Evolutionary conservation across 306 rosid genomes (phyloP), one percentile per base, ranked within the genome.

Genomic region (Biancaea sappan): DNA sequence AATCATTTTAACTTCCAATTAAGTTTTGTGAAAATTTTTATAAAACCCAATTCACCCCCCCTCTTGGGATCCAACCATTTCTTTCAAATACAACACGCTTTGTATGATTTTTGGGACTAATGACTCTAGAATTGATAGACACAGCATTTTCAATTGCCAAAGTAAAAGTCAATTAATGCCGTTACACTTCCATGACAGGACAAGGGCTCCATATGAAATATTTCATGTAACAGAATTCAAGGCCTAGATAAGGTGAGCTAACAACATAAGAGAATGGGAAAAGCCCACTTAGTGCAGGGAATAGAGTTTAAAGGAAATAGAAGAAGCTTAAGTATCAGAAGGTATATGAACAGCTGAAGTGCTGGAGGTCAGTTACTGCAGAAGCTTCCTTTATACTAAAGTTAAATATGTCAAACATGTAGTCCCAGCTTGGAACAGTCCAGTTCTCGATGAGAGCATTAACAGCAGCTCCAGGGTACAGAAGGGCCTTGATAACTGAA

Each of bases 401-500:
- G 82, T 94, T 94, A 87, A 92, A 92, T 51, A 90, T 64, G 28
- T 88, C 79, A 51, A 92, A 71, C 72, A 94, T 62, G 82, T 65
- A 28, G 73, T 73, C 74, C 99, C 99, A 94, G 64, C 85, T 79
- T 14, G 99, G 97, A 82, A 87, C 19, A 72, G 92, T 86, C 83
- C 72, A 52, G 85, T 86, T 86, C 65, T 43, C 84, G 44, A 87
- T 73, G 29, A 94, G 86, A 40, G 96, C 87, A 71, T 90, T 86
- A 21, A 76, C 80, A 54, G 82, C 83, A 78, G 99, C 99, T 59
- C 99, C 99, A 1, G 99, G 99, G 79, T 85, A 94, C 69, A 94
- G 88, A 78, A 94, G 95, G 56, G 82, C 84, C 88, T 94, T 94
- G 16, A 92, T 87, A 48, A 79, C 73, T n/a, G 86, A 58, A 66